Evolutionary conservation across 2,329 filamentous ascomycete genomes (phyloP), one percentile per base, ranked within the genome.

Genomic region (Xylariaceae sp.): DNA sequence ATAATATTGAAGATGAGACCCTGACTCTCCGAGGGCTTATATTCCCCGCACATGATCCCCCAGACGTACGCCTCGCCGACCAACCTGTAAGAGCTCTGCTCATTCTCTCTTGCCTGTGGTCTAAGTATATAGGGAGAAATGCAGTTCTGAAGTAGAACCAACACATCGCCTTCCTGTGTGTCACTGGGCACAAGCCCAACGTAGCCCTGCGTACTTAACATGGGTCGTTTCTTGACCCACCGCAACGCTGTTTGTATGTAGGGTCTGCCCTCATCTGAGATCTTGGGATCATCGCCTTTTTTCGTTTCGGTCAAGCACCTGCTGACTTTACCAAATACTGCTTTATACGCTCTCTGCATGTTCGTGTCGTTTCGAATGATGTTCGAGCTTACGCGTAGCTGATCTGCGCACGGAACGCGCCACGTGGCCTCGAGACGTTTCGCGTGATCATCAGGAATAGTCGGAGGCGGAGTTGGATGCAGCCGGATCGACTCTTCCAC

Each of bases 351-450:
- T 10, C 6, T 24, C 16, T 16, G 20, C 18, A 46, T 33, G 2
- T 11, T 8, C 10, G 30, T 6, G 16, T 39, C 27, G 18, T 20
- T 27, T 7, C 27, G 36, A n/a, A 27, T 18, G 15, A 16, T 39
- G 32, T 20, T 41, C 10, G 6, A 23, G 13, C 42, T n/a, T 3
- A 50, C 13, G 23, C 32, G 9, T 8, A 50, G 6, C 30, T 55
- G 46, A 18, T 41, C 47, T 9, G 30, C 32, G 16, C 52, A 55
- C 2, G 46, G 35, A 11, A 47, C 15, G 29, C 41, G 40, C 47
- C 53, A 43, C 5, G 18, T 11, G 18, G 49, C 30, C 24, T 23
- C 24, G 6, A 18, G 29, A 26, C 29, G 37, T n/a, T 8, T 18
- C 30, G 13, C 13, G 10, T 36, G 8, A 16, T 39, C 11, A 24